phyloP scores from a whole-genome alignment of 805 yeast species.

The Candida insectalens region DNA sequence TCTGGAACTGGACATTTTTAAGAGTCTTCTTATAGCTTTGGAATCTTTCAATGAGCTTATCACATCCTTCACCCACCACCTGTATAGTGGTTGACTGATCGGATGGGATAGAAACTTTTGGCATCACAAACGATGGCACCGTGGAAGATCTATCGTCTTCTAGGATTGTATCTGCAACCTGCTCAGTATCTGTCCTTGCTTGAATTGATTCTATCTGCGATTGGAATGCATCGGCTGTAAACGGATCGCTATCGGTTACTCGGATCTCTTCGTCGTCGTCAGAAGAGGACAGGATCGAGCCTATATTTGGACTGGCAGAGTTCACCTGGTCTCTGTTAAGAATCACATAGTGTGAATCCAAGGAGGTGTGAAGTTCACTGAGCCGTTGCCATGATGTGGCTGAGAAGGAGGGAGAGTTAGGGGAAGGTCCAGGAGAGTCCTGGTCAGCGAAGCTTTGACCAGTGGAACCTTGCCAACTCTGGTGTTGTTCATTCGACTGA shows the following conservation, averaged over 20 bases:
- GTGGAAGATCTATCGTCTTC: conserved; percentile 18
- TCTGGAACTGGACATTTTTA: conserved; percentile 16
- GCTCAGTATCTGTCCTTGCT: background rate
- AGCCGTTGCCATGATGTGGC: conserved; percentile 25
- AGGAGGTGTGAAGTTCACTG: too few relatives aligned
- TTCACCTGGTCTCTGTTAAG: too few relatives aligned
- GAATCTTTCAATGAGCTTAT: conserved; percentile 15
- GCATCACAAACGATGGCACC: conserved; percentile 29
- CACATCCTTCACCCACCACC: conserved; percentile 18
- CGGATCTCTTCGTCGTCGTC: background rate
- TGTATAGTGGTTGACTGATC: conserved; percentile 13
- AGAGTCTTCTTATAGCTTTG: conserved; percentile 20
- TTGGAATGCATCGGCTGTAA: background rate
- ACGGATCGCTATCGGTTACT: background rate
- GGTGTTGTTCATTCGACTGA: too few relatives aligned
- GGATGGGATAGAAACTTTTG: conserved; percentile 22
- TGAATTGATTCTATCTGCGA: background rate
- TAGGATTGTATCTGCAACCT: conserved; percentile 14
- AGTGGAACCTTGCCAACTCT: too few relatives aligned
- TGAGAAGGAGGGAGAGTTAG: conserved; percentile 13
- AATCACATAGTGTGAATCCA: too few relatives aligned
- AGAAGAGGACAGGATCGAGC: conserved; percentile 25
- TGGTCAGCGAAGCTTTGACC: too few relatives aligned
- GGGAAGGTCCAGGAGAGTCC: conserved; percentile 11
- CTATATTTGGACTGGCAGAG: too few relatives aligned